Conservation (phyloP, 345 rosid species). For the Rhizophora mangle region DNA sequence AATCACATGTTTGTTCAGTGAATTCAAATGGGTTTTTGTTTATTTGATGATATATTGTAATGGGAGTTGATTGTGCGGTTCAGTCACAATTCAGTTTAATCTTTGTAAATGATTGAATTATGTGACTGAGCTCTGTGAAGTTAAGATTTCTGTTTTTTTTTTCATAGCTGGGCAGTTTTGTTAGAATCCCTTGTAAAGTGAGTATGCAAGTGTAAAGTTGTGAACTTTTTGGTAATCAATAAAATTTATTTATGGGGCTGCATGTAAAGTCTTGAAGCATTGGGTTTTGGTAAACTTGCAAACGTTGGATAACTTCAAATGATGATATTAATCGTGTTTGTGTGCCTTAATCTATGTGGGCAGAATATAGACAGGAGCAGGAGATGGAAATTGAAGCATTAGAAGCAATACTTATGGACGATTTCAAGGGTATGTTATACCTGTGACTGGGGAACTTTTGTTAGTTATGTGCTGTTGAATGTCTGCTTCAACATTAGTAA, state of each 20-base stretch:
- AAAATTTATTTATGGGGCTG: background rate
- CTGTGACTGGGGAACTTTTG: no score
- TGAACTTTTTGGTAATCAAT: background rate
- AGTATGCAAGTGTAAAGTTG: no score
- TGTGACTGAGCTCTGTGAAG: background rate
- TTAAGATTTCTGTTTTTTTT: no score
- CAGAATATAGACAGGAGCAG: constrained; percentile 82
- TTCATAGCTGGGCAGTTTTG: background rate
- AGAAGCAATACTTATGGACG: constrained; percentile 94
- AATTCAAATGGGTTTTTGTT: constrained; percentile 3
- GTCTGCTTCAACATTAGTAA: background rate
- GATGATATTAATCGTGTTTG: background rate
- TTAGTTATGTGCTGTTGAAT: no score
- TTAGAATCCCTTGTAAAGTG: background rate
- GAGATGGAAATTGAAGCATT: constrained; percentile 97
- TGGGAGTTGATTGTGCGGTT: background rate
- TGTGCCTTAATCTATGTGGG: constrained; percentile 11
- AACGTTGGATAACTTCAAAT: background rate
- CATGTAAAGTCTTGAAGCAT: background rate
- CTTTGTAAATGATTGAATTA: background rate
- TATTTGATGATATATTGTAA: constrained; percentile 1
- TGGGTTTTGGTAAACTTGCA: background rate
- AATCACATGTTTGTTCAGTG: background rate
- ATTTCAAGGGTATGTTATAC: constrained; percentile 65
- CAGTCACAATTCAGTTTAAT: background rate